phyloP scores from a whole-genome alignment of 805 yeast species.

The Candida namnaoensis region DNA sequence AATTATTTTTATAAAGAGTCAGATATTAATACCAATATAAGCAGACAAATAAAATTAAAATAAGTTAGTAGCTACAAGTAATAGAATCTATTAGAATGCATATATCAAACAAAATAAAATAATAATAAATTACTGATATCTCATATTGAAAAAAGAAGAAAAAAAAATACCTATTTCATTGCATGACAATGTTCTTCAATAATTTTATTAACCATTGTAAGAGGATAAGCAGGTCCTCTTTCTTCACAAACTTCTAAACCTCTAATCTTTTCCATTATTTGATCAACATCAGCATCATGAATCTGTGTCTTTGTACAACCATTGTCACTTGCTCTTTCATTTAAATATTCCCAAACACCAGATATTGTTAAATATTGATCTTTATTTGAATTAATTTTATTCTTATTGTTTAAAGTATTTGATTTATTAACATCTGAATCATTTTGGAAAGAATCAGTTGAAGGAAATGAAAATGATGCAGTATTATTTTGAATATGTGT shows the following conservation, averaged over 20 bases:
- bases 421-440: conserved; percentile 10
- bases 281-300: conserved; percentile 45
- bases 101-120: too few relatives aligned
- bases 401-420: conserved; percentile 6
- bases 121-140: too few relatives aligned
- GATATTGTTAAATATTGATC: conserved; percentile 55
- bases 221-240: conserved; percentile 60
- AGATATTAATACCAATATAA: too few relatives aligned
- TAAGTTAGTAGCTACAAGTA: too few relatives aligned
- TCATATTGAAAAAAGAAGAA: conserved; percentile 25
- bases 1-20: too few relatives aligned
- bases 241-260: conserved; percentile 78
- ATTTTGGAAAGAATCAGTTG: conserved; percentile 15
- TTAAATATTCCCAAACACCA: conserved; percentile 80
- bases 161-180: conserved; percentile 21
- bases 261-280: conserved; percentile 47
- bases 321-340: conserved; percentile 33
- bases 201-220: conserved; percentile 32
- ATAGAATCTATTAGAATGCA: too few relatives aligned
- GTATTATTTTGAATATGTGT: neutral
- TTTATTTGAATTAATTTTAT: conserved; percentile 12
- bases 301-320: conserved; percentile 27
- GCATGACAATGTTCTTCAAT: conserved; percentile 9
- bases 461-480: conserved; percentile 21
- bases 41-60: too few relatives aligned